phyloP scores from a whole-genome alignment of 305 asterid genomes.

The Caryopteris hybrid region DNA sequence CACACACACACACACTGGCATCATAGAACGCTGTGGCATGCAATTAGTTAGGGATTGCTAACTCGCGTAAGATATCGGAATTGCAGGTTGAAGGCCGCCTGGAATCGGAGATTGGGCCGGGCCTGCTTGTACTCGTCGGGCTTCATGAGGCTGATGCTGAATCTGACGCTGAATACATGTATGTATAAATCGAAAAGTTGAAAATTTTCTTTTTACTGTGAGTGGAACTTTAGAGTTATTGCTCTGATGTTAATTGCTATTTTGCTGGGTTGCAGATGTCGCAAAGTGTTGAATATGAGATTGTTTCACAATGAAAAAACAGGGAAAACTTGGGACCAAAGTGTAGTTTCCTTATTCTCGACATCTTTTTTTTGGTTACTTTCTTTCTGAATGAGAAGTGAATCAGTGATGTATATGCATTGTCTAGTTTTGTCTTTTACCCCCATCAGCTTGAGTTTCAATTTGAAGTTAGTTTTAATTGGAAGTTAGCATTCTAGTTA shows the following conservation, averaged over 20 bases:
- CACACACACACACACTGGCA: not conserved
- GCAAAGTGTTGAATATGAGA: conserved; percentile 95
- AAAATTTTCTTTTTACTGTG: not conserved
- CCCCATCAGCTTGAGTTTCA: not conserved
- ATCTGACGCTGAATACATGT: conserved; percentile 84
- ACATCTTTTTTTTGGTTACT: not conserved
- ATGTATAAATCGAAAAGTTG: conserved; percentile 3
- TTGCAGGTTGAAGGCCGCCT: conserved; percentile 77
- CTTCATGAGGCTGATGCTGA: conserved; percentile 67
- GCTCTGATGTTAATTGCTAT: conserved; percentile 13
- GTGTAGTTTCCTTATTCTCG: conserved; percentile 43
- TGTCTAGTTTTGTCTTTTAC: not conserved
- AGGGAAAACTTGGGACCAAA: conserved; percentile 85
- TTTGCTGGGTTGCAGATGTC: conserved; percentile 61
- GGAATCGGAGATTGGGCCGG: conserved; percentile 78
- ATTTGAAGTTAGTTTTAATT: no score
- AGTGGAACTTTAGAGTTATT: not conserved
- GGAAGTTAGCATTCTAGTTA: not conserved
- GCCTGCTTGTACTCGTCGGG: conserved; percentile 83
- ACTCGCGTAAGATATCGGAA: conserved; percentile 15
- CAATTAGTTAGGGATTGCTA: conserved; percentile 16
- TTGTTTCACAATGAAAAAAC: conserved; percentile 65
- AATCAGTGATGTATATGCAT: not conserved
- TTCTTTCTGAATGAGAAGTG: not conserved
- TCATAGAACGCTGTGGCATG: not conserved